Conservation (phyloP, 2,329 filamentous ascomycete genomes). For the Coleophoma cylindrospora region DNA sequence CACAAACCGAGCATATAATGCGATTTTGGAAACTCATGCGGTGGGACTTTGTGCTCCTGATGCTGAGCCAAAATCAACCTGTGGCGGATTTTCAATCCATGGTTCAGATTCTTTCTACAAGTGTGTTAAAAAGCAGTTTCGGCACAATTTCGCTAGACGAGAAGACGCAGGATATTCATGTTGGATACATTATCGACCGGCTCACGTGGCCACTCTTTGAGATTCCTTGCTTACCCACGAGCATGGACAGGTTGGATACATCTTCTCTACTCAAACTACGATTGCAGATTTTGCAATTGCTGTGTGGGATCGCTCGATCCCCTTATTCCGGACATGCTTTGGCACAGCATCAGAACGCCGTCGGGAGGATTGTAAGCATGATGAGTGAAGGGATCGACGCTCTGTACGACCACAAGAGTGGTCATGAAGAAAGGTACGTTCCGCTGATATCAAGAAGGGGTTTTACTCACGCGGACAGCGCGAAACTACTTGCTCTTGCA, state of each 20-base stretch:
- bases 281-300: constrained; percentile 39
- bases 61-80: constrained; percentile 63
- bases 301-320: constrained; percentile 57
- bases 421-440: constrained; percentile 35
- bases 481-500: constrained; percentile 50
- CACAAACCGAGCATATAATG: constrained; percentile 24
- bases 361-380: constrained; percentile 71
- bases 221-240: constrained; percentile 29
- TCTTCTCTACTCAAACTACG: constrained; percentile 20
- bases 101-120: constrained; percentile 62
- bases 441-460: neutral
- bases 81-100: constrained; percentile 57
- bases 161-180: constrained; percentile 30
- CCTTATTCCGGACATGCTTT: constrained; percentile 60
- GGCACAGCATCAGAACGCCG: constrained; percentile 60
- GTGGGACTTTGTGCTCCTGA: constrained; percentile 60
- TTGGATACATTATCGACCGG: constrained; percentile 27
- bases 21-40: constrained; percentile 65
- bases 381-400: constrained; percentile 67
- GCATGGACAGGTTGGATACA: constrained; percentile 17
- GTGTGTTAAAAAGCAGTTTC: constrained; percentile 56
- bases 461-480: constrained; percentile 20
- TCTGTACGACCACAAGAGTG: constrained; percentile 43
- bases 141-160: constrained; percentile 54
- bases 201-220: constrained; percentile 38